Base-by-base conservation (phyloP, 495 filamentous ascomycete genomes). In the Penicillium lividum region DNA sequence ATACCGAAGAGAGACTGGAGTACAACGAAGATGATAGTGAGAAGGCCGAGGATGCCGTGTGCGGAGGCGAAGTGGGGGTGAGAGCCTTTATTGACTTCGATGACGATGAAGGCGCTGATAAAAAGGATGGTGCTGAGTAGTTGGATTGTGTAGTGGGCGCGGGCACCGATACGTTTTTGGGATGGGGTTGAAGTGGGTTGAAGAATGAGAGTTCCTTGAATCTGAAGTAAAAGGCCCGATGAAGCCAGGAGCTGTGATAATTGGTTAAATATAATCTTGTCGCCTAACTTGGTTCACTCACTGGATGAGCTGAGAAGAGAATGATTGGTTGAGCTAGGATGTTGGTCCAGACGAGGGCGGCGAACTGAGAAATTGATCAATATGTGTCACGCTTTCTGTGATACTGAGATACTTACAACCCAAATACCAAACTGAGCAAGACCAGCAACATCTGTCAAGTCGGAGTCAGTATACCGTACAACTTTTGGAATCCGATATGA, bases 251-350 rank as follows among this genome's bases (percentile, higher is more conserved):
- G 84, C 70, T 36, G 16, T 42, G 28, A 33, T 36, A 5, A 47
- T 52, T 59, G n/a, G 9, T 51, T n/a, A 22, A 4, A 22, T 22
- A 34, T 31, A 4, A 18, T 13, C 18, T 28, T 30, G 28, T 7
- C 48, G 25, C 40, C 10, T 5, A n/a, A 15, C 10, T 15, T 18
- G 34, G 25, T 38, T 0, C 25, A 67, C 80, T 63, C 73, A 87
- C 85, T 7, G 93, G 93, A 75, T 98, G 93, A 0, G 88, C 81
- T 5, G 90, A 88, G 77, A 98, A 93, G 55, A 96, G 80, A 0
- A 88, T 82, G 33, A 89, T 63, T 18, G 80, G 77, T 31, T 84
- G 73, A 28, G 83, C 79, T 68, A 96, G 84, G 61, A 96, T 80
- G 56, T 79, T 81, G 30, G 84, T 83, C 88, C 88, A 95, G 61